Evolutionary conservation across 179 eudicot species (phyloP).

Genomic region (Actinidia polygama): DNA sequence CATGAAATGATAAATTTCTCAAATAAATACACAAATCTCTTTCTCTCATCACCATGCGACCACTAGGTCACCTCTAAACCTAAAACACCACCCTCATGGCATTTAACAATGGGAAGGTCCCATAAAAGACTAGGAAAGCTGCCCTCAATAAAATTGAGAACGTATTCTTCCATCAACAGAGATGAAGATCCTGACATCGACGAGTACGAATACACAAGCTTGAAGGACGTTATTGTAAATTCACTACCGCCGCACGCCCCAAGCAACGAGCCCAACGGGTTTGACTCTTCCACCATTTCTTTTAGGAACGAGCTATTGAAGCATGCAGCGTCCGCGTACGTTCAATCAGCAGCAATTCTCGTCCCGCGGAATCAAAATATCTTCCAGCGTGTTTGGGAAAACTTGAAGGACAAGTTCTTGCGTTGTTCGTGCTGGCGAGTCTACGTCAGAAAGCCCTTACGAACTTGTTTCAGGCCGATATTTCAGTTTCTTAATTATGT

Average conservation of each 20-base stretch:
- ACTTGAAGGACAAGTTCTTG: constrained; percentile 9
- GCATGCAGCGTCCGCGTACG: constrained; percentile 46
- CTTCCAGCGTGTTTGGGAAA: constrained; percentile 22
- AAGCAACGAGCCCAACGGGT: background rate
- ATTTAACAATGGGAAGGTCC: constrained; percentile 13
- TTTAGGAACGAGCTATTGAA: constrained; percentile 43
- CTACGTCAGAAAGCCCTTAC: constrained; percentile 19
- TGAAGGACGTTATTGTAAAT: constrained; percentile 36
- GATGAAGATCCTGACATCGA: constrained; percentile 30
- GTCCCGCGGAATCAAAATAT: constrained; percentile 27
- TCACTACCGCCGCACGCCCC: constrained; percentile 11
- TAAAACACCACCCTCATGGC: background rate
- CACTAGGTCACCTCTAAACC: background rate
- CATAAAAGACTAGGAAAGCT: background rate
- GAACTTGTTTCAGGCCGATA: constrained; percentile 18
- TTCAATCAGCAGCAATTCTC: constrained; percentile 35
- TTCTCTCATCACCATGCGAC: background rate
- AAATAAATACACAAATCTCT: background rate
- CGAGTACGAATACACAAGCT: constrained; percentile 37
- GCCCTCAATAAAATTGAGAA: background rate
- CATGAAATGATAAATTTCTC: background rate
- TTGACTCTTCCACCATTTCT: constrained; percentile 32
- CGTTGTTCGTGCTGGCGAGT: constrained; percentile 12
- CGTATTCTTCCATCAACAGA: background rate
- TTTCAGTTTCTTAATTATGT: background rate